Conservation (phyloP, 1,139 yeast genomes). For the Suhomyces chickasaworum region DNA sequence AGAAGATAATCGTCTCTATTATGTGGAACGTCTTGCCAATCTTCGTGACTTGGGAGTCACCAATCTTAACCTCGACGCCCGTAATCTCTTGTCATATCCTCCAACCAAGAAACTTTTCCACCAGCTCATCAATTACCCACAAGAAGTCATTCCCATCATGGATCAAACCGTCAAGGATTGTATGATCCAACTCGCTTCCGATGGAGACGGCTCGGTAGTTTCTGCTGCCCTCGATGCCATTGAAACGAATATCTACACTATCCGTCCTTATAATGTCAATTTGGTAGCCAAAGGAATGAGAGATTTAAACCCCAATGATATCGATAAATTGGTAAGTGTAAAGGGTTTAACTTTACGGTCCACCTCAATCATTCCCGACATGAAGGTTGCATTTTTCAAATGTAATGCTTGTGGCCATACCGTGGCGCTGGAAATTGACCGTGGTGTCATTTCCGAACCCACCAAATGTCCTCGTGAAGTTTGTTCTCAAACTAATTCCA, state of each 20-base stretch:
- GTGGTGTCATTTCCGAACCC: slow-evolving; percentile 95
- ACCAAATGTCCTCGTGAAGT: slow-evolving; percentile 85
- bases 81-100: slow-evolving; percentile 74
- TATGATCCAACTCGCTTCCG: slow-evolving; percentile 75
- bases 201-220: slow-evolving; percentile 42
- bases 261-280: slow-evolving; percentile 81
- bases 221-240: slow-evolving; percentile 58
- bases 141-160: slow-evolving; percentile 96
- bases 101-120: slow-evolving; percentile 77
- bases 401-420: slow-evolving; percentile 96
- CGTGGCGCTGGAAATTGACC: slow-evolving; percentile 85
- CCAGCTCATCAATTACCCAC: slow-evolving; percentile 90
- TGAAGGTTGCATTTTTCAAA: slow-evolving; percentile 95
- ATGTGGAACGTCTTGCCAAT: slow-evolving; percentile 69
- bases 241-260: slow-evolving; percentile 80
- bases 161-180: slow-evolving; percentile 94
- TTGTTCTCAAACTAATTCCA: slow-evolving; percentile 84
- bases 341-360: slow-evolving; percentile 90
- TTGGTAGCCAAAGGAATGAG: slow-evolving; percentile 78
- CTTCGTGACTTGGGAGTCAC: slow-evolving; percentile 81
- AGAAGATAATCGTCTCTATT: slow-evolving; percentile 73
- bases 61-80: slow-evolving; percentile 81
- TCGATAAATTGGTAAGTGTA: slow-evolving; percentile 86
- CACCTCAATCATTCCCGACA: slow-evolving; percentile 93
- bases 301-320: slow-evolving; percentile 92